phyloP scores from a whole-genome alignment of 352 stramenopile species.

The Pythium graminicola region DNA sequence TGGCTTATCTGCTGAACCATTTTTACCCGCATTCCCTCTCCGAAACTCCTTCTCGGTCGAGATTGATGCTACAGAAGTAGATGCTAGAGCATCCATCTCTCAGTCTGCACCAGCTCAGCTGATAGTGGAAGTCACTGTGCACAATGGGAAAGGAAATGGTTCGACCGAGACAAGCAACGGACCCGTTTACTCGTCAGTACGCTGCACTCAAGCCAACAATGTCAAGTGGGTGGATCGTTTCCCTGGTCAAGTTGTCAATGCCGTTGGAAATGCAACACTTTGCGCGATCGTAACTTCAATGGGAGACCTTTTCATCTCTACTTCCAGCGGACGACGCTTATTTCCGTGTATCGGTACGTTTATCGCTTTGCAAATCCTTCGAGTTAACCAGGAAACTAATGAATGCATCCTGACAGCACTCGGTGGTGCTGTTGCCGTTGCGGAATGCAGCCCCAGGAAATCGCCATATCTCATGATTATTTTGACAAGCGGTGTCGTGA shows the following conservation, averaged over 20 bases:
- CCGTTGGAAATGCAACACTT: constrained; percentile 57
- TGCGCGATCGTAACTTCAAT: constrained; percentile 54
- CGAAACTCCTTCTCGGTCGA: constrained; percentile 60
- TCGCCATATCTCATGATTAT: constrained; percentile 74
- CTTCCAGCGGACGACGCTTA: constrained; percentile 48
- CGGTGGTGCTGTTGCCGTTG: constrained; percentile 48
- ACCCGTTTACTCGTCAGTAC: constrained; percentile 64
- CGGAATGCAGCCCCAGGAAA: constrained; percentile 60
- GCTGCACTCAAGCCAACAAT: constrained; percentile 44
- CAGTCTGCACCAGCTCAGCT: not conserved
- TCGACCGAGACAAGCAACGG: constrained; percentile 52
- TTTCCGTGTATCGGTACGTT: constrained; percentile 74
- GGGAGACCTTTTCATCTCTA: constrained; percentile 66
- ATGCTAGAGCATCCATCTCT: constrained; percentile 3
- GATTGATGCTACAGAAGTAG: constrained; percentile 28
- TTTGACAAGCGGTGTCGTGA: constrained; percentile 45
- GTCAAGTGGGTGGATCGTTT: constrained; percentile 81
- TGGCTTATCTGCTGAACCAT: constrained; percentile 13
- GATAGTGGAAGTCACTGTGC: constrained; percentile 51
- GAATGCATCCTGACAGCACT: too few relatives aligned
- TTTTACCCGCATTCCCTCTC: constrained; percentile 55
- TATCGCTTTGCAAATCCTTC: not conserved
- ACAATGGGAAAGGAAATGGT: constrained; percentile 49
- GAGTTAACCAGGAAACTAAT: too few relatives aligned
- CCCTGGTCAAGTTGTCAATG: constrained; percentile 45